Conservation (phyloP, 345 rosid species). For the Ailanthus altissimus region DNA sequence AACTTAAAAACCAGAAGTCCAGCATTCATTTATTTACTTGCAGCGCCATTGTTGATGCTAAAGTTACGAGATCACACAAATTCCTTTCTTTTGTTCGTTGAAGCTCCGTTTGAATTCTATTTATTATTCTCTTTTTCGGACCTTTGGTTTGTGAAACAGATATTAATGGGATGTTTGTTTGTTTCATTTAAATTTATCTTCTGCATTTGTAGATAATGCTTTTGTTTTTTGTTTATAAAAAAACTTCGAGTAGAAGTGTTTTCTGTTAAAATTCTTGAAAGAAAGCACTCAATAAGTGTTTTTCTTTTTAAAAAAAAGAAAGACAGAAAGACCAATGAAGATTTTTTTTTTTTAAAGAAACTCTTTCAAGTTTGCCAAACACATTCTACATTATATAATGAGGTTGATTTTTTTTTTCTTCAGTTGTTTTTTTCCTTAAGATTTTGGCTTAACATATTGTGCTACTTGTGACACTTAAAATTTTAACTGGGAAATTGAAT, state of each 20-base stretch:
- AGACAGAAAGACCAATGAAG: too few relatives aligned
- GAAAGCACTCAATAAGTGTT: background rate
- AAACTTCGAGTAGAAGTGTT: background rate
- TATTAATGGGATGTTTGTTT: background rate
- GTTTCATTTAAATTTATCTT: background rate
- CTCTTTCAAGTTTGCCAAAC: background rate
- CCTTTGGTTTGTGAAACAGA: background rate
- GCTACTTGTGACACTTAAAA: background rate
- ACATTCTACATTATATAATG: background rate
- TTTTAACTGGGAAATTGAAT: background rate
- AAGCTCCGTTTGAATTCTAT: background rate
- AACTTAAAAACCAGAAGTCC: background rate
- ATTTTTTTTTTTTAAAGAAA: background rate
- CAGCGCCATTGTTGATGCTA: conserved; percentile 12
- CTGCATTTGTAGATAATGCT: background rate
- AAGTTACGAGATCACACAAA: conserved; percentile 5
- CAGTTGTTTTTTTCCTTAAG: background rate
- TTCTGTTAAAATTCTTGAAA: background rate
- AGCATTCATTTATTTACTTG: background rate
- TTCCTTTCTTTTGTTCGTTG: background rate
- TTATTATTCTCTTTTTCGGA: background rate
- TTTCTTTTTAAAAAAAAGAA: background rate
- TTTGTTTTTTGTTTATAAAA: background rate
- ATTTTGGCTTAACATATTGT: background rate
- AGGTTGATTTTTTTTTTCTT: too few relatives aligned